Base-by-base conservation (phyloP, 371 early-diverging fungal species). In the Actinomortierella ambigua region DNA sequence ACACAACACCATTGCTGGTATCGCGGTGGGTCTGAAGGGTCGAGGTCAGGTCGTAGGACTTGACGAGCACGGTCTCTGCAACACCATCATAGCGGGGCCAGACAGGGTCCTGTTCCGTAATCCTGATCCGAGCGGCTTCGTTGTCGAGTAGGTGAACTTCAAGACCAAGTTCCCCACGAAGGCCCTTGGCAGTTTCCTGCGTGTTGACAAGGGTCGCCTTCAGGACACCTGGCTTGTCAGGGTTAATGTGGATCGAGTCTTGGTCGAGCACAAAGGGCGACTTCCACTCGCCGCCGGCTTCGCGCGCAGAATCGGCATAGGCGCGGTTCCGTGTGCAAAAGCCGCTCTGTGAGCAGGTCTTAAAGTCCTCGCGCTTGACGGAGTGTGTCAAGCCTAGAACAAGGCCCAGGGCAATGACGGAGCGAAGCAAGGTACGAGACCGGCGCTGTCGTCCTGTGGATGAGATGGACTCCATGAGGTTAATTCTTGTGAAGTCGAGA, bases 271-370 rank as follows among this genome's bases (percentile, higher is more conserved):
- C 69, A 73, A 90, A 95, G 8, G 89, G 90, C 0, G 92, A 90
- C 15, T 57, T 20, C 75, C 76, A 61, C 39, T 61, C 41, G 50
- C 59, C 22, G 50, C 59, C 26, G 34, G 68, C 59, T 24, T 63
- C 69, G 17, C 77, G 75, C n/a, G 77, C 83, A 3, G 79, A 70
- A 40, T 93, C 90, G 13, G 95, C 95, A 75, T 87, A 93, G 11
- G 89, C 93, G 13, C 95, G 85, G 78, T 98, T 94, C 46, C 98
- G 90, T 11, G 81, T 77, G 77, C 97, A 97, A 77, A 98, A 98
- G 18, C 89, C 90, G 50, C 89, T 85, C 63, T 97, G 93, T 20
- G 86, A 79, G 76, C 97, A 97, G 0, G 82, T 89, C 75, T 95
- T 96, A 76, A 98, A 98, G 75, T 98, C 94, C 51, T 92, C 92